These are phyloP conservation scores for Solanum rostratum DNA, from an alignment of 257 asterid genomes.

Conservation along the genomic window DNA sequence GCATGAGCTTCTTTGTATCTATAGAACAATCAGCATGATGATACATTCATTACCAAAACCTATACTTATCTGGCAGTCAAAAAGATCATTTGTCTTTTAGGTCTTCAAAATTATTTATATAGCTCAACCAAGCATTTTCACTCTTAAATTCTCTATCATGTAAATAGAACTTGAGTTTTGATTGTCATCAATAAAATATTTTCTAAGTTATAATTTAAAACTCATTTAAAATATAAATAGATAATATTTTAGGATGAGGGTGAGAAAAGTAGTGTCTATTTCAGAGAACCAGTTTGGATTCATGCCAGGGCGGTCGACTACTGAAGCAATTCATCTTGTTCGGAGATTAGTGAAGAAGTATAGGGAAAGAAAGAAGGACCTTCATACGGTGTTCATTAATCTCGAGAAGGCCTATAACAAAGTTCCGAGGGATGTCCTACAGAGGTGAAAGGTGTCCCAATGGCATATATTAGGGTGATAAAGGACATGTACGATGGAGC, in stretches of 20 bases:
- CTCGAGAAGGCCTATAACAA: no score
- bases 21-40: conserved; percentile 2
- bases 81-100: conserved; percentile 5
- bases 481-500: no score
- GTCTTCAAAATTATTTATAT: background rate
- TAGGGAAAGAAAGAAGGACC: no score
- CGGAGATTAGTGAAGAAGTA: no score
- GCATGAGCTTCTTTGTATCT: conserved; percentile 86
- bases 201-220: background rate
- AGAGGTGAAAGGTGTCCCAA: no score
- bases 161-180: background rate
- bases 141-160: background rate
- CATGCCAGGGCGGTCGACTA: no score
- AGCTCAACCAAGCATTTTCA: background rate
- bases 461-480: no score
- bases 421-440: no score
- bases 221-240: background rate
- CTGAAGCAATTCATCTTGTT: no score
- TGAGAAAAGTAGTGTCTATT: no score
- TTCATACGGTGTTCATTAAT: no score
- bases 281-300: no score
- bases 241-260: background rate
- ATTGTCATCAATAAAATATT: background rate
- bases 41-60: background rate
- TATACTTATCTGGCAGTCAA: background rate